Base-by-base conservation (phyloP, 441 rosid genomes). In the Pelargonium australe region DNA sequence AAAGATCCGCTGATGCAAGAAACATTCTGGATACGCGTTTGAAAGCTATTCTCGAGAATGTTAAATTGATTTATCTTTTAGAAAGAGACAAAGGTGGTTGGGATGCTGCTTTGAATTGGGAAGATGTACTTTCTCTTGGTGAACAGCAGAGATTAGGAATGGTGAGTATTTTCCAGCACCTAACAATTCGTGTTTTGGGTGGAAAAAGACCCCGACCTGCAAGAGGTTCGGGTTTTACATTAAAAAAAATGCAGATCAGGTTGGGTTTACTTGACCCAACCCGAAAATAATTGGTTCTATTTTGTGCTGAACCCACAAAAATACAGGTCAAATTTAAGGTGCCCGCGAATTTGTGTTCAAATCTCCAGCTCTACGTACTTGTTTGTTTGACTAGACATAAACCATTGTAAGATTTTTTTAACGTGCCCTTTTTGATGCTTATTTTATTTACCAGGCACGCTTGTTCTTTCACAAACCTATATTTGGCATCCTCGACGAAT, bases 91-190 rank as follows among this genome's bases (percentile, higher is more conserved):
- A 82, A 75, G 84, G 85, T 70, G 93, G 94, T 65, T 95, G 96
- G 98, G 95, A 92, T 82, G 87, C 98, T 55, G 75, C 73, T 68
- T 72, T 76, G 53, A 90, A 90, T 74, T 95, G 98, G 99, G 97
- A 92, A 82, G 97, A 92, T 74, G 85, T 81, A 66, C 89, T 92
- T 20, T 95, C 99, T 69, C 96, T 95, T 5, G 99, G 99, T 51
- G 99, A 95, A 76, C 99, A 95, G 82, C 99, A 95, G 79, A 87
- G 99, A 79, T 79, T 95, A 71, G 98, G 99, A 76, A 90, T 95
- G 99, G 99, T 95, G 71, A 80, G 84, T 78, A 64, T 58, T 45
- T 12, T 65, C 14, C 63, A 17, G 14, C 70, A 70, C 62, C 37
- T 57, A 17, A 17, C 41, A 37, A 37, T 37, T 37, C 7, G 41